Percentiles rank a stretch among this genome's conserved stretches.
These are phyloP conservation scores for Hypericum perforatum DNA, from an alignment of 345 rosid species.

Conservation along the genomic window DNA sequence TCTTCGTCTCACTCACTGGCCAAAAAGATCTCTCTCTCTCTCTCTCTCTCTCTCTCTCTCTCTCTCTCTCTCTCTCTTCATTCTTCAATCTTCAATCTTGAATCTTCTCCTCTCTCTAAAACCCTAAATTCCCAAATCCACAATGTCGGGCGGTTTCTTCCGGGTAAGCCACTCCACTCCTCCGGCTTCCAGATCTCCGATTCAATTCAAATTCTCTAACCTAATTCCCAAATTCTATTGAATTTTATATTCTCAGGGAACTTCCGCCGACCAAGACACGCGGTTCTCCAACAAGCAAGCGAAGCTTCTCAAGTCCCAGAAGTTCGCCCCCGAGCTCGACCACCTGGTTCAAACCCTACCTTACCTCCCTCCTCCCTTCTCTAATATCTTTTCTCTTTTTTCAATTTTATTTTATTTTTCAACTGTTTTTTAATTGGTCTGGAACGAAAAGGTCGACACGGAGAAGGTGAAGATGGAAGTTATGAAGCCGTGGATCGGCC, in stretches of 20 bases:
- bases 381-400: background rate
- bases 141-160: slow-evolving; percentile 27
- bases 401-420: background rate
- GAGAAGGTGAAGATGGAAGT: slow-evolving; percentile 93
- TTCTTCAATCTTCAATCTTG: too few species aligned
- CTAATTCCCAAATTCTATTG: background rate
- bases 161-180: slow-evolving; percentile 7
- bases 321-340: slow-evolving; percentile 80
- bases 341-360: slow-evolving; percentile 48
- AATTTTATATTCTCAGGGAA: slow-evolving; percentile 42
- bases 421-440: background rate
- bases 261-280: slow-evolving; percentile 97
- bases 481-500: slow-evolving; percentile 91
- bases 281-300: slow-evolving; percentile 99
- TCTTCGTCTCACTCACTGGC: too few species aligned
- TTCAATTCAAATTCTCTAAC: background rate
- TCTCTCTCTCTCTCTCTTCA: too few species aligned
- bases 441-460: slow-evolving; percentile 53
- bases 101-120: too few species aligned
- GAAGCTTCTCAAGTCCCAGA: slow-evolving; percentile 82
- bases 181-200: slow-evolving; percentile 5
- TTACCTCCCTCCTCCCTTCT: background rate
- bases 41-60: too few species aligned
- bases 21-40: too few species aligned
- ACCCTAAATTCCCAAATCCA: too few species aligned